Conservation (phyloP, 192 early-diverging fungal species). For the Lobosporangium transversale region DNA sequence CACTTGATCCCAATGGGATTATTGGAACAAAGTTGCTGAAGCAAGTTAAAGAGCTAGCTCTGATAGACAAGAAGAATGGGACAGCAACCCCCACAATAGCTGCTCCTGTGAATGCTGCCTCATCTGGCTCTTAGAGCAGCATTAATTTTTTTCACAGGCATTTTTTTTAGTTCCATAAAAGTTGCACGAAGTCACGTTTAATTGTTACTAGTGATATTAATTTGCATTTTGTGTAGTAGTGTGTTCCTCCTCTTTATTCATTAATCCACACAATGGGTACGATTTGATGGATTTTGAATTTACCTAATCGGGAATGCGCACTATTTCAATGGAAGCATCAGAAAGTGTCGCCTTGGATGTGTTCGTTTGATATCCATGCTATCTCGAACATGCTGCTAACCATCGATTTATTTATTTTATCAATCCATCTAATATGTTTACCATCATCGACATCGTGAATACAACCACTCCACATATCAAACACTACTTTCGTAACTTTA, state of each 20-base stretch:
- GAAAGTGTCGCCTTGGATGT: too few relatives aligned
- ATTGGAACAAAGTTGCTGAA: constrained; percentile 40
- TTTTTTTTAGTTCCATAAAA: too few relatives aligned
- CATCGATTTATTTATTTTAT: constrained; percentile 36
- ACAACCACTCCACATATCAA: too few relatives aligned
- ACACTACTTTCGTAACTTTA: too few relatives aligned
- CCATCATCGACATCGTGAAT: not conserved
- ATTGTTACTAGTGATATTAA: too few relatives aligned
- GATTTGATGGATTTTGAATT: constrained; percentile 9
- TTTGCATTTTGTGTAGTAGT: too few relatives aligned
- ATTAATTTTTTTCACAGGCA: too few relatives aligned
- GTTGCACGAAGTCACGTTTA: too few relatives aligned
- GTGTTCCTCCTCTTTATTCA: constrained; percentile 39
- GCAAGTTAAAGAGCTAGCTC: constrained; percentile 40
- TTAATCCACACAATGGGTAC: constrained; percentile 48
- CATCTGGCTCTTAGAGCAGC: not conserved
- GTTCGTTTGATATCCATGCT: constrained; percentile 1
- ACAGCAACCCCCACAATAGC: not conserved
- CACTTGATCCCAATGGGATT: constrained; percentile 42
- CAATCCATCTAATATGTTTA: constrained; percentile 27
- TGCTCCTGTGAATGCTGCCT: not conserved
- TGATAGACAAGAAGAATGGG: constrained; percentile 31
- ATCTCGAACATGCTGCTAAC: constrained; percentile 17
- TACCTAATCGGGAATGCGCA: constrained; percentile 1
- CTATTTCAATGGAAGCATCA: not conserved